Evolutionary conservation across 2,329 filamentous ascomycete genomes (phyloP), one percentile per base, ranked within the genome.

Genomic region (Microcyclospora tardicrescens): DNA sequence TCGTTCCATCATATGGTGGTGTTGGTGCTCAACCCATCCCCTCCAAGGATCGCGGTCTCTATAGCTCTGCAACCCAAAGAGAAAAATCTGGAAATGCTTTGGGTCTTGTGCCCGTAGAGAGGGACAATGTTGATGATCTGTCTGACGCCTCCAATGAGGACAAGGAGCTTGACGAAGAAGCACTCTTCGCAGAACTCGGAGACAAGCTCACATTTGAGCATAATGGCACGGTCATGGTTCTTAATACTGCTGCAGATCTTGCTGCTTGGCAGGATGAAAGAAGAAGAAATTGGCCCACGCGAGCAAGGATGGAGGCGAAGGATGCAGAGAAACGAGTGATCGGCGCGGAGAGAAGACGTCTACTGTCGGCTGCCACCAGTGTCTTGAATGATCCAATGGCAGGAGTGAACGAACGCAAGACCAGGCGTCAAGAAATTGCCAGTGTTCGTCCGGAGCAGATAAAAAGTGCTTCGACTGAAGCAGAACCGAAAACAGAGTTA

Each of bases 201-300:
- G 37, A 42, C 3, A 50, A 53, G 14, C 45, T 59, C 15, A 50
- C 44, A 28, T 69, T 79, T 45, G 70, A 73, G 40, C 73, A 75
- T 49, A 66, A 68, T 47, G 72, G 72, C n/a, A 58, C 67, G 50
- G 66, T 71, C 33, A 56, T 71, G 3, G 69, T 64, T 0, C 56
- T 80, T 16, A 65, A 67, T 38, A 68, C 67, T 6, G 57, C 69
- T 12, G 73, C 74, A 42, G 86, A 95, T 54, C 70, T 95, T 39
- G 72, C 76, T 16, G 74, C 76, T 6, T 96, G 85, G 77, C 75
- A 93, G 45, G 77, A 77, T 36, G 85, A 94, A 59, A 77, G 89
- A 42, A 81, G 72, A 55, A 80, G 76, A 47, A 79, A 80, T 37
- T 96, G 75, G 57, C 89, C 89, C 2, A 95, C 87, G 2, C 75